Percentiles rank a stretch among this genome's conserved stretches.
These are phyloP conservation scores for Gnaphalium uliginosum DNA, from an alignment of 129 eudicot species.

Conservation along the genomic window DNA sequence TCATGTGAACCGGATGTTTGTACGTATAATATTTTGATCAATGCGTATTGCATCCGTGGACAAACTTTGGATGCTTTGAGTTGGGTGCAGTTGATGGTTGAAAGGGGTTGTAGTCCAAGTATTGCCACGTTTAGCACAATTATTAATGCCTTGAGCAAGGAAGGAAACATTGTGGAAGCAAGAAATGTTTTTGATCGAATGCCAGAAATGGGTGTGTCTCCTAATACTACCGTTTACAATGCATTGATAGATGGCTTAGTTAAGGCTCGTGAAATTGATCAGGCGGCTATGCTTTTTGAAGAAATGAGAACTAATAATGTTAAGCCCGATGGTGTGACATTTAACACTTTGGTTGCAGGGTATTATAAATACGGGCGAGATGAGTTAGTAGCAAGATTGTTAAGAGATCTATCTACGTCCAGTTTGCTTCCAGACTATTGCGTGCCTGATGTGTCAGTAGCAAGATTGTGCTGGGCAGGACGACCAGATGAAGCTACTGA, in stretches of 20 bases:
- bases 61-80: conserved; percentile 54
- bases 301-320: conserved; percentile 73
- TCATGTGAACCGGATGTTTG: conserved; percentile 65
- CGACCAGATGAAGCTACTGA: conserved; percentile 64
- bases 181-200: conserved; percentile 56
- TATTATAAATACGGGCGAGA: conserved; percentile 64
- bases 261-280: conserved; percentile 66
- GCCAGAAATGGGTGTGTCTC: conserved; percentile 51
- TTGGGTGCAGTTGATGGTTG: conserved; percentile 71
- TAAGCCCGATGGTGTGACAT: conserved; percentile 74
- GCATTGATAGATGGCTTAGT: conserved; percentile 85
- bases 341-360: conserved; percentile 81
- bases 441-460: conserved; percentile 54
- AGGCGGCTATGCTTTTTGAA: conserved; percentile 60
- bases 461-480: conserved; percentile 78
- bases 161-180: conserved; percentile 73
- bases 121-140: conserved; percentile 55
- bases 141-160: conserved; percentile 66
- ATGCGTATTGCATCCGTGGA: conserved; percentile 68
- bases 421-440: conserved; percentile 51
- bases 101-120: conserved; percentile 63
- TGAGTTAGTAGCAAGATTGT: conserved; percentile 48
- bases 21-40: conserved; percentile 77
- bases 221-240: conserved; percentile 56
- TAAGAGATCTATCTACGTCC: conserved; percentile 44